Evolutionary conservation across 805 yeast species (phyloP).

Genomic region (Starmerella bacillaris): DNA sequence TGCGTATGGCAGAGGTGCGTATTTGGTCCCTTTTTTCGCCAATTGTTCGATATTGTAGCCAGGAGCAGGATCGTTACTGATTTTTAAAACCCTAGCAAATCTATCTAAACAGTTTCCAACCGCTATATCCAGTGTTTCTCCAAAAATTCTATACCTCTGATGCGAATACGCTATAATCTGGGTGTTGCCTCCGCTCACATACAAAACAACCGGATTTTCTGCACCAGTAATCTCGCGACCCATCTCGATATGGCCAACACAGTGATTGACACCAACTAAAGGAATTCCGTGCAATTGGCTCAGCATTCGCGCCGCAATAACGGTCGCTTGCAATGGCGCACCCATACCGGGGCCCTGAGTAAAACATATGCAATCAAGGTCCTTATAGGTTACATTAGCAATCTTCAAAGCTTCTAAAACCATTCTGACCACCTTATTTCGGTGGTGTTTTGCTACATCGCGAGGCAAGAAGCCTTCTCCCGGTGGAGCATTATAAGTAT

Average conservation of each 20-base stretch:
- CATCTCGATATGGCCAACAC: slow-evolving; percentile 98
- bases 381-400: slow-evolving; percentile 30
- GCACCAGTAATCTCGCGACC: slow-evolving; percentile 98
- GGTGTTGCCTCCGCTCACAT: slow-evolving; percentile 97
- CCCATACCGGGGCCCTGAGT: slow-evolving; percentile 99
- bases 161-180: slow-evolving; percentile 93
- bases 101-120: slow-evolving; percentile 93
- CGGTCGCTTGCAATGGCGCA: slow-evolving; percentile 89
- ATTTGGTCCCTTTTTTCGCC: slow-evolving; percentile 44
- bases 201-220: slow-evolving; percentile 84
- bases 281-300: slow-evolving; percentile 69
- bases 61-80: slow-evolving; percentile 88
- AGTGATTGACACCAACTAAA: slow-evolving; percentile 86
- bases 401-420: slow-evolving; percentile 48
- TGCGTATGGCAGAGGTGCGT: slow-evolving; percentile 75
- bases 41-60: slow-evolving; percentile 93
- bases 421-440: slow-evolving; percentile 80
- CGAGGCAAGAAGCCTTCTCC: slow-evolving; percentile 96
- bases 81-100: slow-evolving; percentile 78
- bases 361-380: slow-evolving; percentile 50
- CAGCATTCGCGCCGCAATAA: slow-evolving; percentile 75
- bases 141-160: slow-evolving; percentile 89
- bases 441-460: slow-evolving; percentile 90
- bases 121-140: slow-evolving; percentile 96
- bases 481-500: slow-evolving; percentile 89